phyloP scores from a whole-genome alignment of 805 yeast genomes.

The Candida ortonii region DNA sequence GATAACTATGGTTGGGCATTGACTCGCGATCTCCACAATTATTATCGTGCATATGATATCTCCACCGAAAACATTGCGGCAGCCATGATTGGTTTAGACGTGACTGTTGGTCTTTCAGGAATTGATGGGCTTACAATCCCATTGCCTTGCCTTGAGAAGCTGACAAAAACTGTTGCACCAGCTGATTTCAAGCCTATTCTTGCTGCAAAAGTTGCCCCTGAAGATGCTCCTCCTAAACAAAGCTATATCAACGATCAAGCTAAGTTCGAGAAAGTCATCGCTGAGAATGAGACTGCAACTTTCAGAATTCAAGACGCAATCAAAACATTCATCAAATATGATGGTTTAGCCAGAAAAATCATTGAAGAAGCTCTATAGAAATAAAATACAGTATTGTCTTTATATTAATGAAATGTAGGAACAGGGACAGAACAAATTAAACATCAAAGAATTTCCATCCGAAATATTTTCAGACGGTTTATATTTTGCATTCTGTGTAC shows the following conservation, averaged over 20 bases:
- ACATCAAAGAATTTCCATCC: too few species aligned
- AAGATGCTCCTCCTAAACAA: slow-evolving; percentile 20
- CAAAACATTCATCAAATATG: slow-evolving; percentile 18
- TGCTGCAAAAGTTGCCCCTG: slow-evolving; percentile 11
- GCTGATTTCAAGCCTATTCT: slow-evolving; percentile 25
- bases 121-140: slow-evolving; percentile 36
- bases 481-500: too few species aligned
- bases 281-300: slow-evolving; percentile 14
- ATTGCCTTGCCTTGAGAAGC: slow-evolving; percentile 24
- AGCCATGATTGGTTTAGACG: slow-evolving; percentile 32
- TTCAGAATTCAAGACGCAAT: slow-evolving; percentile 21
- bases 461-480: too few species aligned
- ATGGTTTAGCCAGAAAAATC: slow-evolving; percentile 14
- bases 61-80: slow-evolving; percentile 31
- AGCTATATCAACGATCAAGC: slow-evolving; percentile 21
- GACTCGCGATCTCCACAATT: slow-evolving; percentile 32
- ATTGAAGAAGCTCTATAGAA: slow-evolving; percentile 9
- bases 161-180: slow-evolving; percentile 25
- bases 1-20: slow-evolving; percentile 31
- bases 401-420: too few species aligned
- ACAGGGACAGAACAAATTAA: too few species aligned
- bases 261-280: slow-evolving; percentile 13
- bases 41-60: slow-evolving; percentile 30
- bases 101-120: slow-evolving; percentile 30
- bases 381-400: neutral